Conservation (phyloP, 2,329 filamentous ascomycete species). For the Trichoderma atrobrunneum region DNA sequence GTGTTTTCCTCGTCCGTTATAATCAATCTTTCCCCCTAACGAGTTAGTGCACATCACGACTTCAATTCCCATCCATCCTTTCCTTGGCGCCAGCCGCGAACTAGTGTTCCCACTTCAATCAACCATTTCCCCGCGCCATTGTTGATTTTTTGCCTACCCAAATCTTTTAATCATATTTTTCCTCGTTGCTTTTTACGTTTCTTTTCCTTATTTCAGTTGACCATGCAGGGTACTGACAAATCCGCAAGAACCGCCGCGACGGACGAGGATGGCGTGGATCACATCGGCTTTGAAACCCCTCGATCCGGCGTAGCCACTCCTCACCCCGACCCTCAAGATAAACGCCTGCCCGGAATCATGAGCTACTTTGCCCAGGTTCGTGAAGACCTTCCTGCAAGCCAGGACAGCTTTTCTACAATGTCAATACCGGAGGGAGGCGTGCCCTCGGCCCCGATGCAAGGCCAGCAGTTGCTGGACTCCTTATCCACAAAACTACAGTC, state of each 20-base stretch:
- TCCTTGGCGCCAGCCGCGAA: conserved; percentile 36
- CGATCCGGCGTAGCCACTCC: conserved; percentile 91
- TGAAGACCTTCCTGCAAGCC: conserved; percentile 67
- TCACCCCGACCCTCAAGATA: conserved; percentile 89
- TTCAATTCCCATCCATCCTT: conserved; percentile 21
- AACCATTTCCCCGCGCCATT: conserved; percentile 20
- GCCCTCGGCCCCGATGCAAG: conserved; percentile 25
- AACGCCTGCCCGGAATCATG: conserved; percentile 91
- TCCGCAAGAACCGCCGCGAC: conserved; percentile 52
- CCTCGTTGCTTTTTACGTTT: conserved; percentile 10
- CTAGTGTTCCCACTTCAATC: conserved; percentile 38
- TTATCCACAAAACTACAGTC: conserved; percentile 33
- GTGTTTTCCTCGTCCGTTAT: conserved; percentile 32
- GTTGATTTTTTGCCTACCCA: conserved; percentile 15
- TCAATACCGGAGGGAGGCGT: conserved; percentile 37
- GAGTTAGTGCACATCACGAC: conserved; percentile 19
- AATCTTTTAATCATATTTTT: conserved; percentile 29
- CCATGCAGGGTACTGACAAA: conserved; percentile 52
- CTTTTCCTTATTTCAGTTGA: conserved; percentile 29
- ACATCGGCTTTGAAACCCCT: conserved; percentile 81
- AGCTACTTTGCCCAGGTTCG: conserved; percentile 99
- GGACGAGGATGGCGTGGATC: conserved; percentile 71
- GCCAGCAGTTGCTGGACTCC: conserved; percentile 27
- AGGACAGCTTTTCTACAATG: conserved; percentile 36
- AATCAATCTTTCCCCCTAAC: conserved; percentile 5